phyloP scores from a whole-genome alignment of 2,329 filamentous ascomycete genomes.

The Apiospora pterosperma region DNA sequence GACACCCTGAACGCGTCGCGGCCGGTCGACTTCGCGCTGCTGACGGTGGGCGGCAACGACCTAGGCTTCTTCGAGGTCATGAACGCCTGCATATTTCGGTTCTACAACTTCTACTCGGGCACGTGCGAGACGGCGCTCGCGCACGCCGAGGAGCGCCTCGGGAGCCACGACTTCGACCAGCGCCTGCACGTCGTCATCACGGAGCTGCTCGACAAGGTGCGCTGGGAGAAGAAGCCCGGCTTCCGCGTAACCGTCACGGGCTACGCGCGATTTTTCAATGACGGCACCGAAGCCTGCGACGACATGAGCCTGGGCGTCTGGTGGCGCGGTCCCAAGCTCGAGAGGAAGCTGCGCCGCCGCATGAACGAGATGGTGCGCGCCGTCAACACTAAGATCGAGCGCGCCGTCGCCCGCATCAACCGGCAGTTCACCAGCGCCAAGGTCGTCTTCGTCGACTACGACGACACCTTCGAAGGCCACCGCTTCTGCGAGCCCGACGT shows the following conservation, averaged over 20 bases:
- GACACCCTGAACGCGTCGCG: conserved; percentile 35
- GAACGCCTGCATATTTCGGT: conserved; percentile 47
- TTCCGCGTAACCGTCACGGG: conserved; percentile 44
- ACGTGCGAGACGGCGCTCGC: conserved; percentile 39
- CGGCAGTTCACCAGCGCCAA: conserved; percentile 31
- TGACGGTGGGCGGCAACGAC: conserved; percentile 48
- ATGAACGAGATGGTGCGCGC: conserved; percentile 43
- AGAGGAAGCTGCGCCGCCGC: conserved; percentile 30
- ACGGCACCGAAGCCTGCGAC: conserved; percentile 39
- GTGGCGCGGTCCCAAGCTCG: conserved; percentile 40
- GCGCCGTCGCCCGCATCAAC: conserved; percentile 34
- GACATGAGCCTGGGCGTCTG: conserved; percentile 43
- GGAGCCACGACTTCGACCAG: conserved; percentile 34
- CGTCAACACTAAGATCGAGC: conserved; percentile 37
- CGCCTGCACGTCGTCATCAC: conserved; percentile 35
- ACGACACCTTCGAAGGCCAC: conserved; percentile 40
- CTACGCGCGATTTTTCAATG: conserved; percentile 47
- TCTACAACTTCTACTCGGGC: conserved; percentile 45
- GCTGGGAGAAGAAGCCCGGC: conserved; percentile 40
- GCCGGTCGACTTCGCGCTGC: conserved; percentile 38
- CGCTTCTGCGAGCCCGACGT: conserved; percentile 39
- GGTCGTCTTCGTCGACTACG: conserved; percentile 43
- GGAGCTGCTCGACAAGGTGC: conserved; percentile 40
- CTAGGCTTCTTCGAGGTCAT: conserved; percentile 48
- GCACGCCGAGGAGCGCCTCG: conserved; percentile 30